Evolutionary conservation across 495 filamentous ascomycete genomes (phyloP), one percentile per base, ranked within the genome.

Genomic region (Penicillium verhagenii): DNA sequence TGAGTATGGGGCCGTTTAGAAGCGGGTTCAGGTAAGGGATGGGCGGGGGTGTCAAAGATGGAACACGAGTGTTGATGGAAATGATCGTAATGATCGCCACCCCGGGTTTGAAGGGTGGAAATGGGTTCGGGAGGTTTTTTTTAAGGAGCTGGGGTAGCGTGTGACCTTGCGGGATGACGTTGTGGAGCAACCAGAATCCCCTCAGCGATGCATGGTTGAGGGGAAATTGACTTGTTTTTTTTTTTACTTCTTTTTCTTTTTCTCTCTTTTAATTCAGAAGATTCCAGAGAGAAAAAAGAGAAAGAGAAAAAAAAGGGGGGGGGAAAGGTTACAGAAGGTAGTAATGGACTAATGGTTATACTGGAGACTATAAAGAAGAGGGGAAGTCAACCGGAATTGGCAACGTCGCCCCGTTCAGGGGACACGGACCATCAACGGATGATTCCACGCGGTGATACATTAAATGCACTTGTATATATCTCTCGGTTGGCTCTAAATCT

Each of bases 201-300:
- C 53, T 72, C 56, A 74, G 65, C 58, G 64, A 61, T 66, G 66
- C 72, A 76, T 76, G 64, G 60, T 71, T 60, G 56, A 18, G 37
- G 38, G 46, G 26, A 38, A 38, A 42, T 54, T n/a, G 33, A 35
- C 16, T 11, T 14, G 14, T 13, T 35, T 13, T 35, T 35, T 14
- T 28, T 28, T 28, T 28, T 6, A 28, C 6, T 6, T 6, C 26
- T 28, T 5, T 2, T 28, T 28, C 26, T 3, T n/a, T n/a, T n/a
- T n/a, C n/a, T n/a, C n/a, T n/a, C n/a, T n/a, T n/a, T n/a, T n/a
- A n/a, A n/a, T n/a, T n/a, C n/a, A n/a, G n/a, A n/a, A n/a, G n/a
- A n/a, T n/a, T n/a, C n/a, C 26, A 50, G 59, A 56, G 52, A 31
- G 35, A 37, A 50, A n/a, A 45, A 49, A 43, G 21, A 46, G 46